These are phyloP conservation scores for Metarhizium brunneum DNA, from an alignment of 2,329 filamentous ascomycete genomes.

Conservation along the genomic window DNA sequence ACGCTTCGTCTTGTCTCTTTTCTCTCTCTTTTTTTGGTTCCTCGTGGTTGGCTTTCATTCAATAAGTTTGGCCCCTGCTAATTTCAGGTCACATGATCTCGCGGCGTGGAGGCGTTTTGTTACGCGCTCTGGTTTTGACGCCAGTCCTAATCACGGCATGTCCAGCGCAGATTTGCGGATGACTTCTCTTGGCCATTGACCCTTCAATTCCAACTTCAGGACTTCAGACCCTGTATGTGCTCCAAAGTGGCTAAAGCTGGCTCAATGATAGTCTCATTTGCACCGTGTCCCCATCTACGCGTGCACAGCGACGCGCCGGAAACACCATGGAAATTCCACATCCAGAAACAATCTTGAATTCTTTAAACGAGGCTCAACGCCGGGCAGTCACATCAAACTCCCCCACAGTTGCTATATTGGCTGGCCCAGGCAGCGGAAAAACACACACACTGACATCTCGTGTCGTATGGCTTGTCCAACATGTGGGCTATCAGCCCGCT, in stretches of 20 bases:
- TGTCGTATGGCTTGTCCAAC: constrained; percentile 76
- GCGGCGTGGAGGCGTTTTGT: constrained; percentile 6
- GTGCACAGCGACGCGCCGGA: constrained; percentile 8
- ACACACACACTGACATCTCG: constrained; percentile 92
- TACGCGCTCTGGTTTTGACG: neutral
- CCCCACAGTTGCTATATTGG: constrained; percentile 54
- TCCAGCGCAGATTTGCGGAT: neutral
- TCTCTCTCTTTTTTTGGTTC: too few species aligned
- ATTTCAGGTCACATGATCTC: constrained; percentile 10
- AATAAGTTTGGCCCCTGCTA: neutral
- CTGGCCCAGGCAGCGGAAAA: constrained; percentile 69
- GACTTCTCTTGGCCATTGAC: neutral
- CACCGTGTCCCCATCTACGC: constrained; percentile 4
- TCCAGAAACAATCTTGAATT: constrained; percentile 29
- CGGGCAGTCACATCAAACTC: constrained; percentile 45
- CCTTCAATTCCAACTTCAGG: neutral
- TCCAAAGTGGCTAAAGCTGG: neutral
- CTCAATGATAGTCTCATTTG: constrained; percentile 1
- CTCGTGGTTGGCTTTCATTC: too few species aligned
- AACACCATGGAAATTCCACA: constrained; percentile 18
- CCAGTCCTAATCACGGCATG: neutral
- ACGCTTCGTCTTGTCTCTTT: too few species aligned
- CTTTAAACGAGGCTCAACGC: constrained; percentile 45
- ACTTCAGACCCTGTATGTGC: neutral
- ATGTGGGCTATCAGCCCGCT: constrained; percentile 63